These are phyloP conservation scores for Paraphaeosphaeria minitans DNA, from an alignment of 2,329 filamentous ascomycete species.

Conservation along the genomic window DNA sequence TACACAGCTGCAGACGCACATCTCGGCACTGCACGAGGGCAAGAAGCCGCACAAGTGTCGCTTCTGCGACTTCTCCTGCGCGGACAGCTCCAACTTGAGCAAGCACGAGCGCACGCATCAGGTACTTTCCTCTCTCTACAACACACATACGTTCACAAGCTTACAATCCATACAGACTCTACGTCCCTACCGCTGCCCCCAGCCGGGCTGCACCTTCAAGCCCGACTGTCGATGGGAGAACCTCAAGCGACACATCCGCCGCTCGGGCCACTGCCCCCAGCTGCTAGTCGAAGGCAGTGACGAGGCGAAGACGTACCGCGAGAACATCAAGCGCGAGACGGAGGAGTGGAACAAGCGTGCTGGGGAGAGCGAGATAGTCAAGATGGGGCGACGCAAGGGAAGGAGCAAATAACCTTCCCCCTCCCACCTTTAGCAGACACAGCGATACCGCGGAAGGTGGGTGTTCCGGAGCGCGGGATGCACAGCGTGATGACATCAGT, in stretches of 20 bases:
- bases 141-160: not conserved
- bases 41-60: constrained; percentile 47
- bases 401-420: not conserved
- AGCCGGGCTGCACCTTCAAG: constrained; percentile 45
- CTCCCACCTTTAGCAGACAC: not conserved
- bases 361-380: constrained; percentile 28
- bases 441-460: not conserved
- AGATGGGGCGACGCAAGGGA: constrained; percentile 30
- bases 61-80: constrained; percentile 47
- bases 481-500: not conserved
- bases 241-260: constrained; percentile 45
- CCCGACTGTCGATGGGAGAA: constrained; percentile 48
- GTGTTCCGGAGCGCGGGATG: not conserved
- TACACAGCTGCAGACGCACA: constrained; percentile 47
- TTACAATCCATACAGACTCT: constrained; percentile 29
- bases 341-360: constrained; percentile 39
- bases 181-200: constrained; percentile 44
- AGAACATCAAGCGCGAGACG: constrained; percentile 38
- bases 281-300: constrained; percentile 41
- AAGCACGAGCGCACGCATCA: constrained; percentile 47
- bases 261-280: constrained; percentile 43
- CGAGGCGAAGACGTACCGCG: constrained; percentile 41
- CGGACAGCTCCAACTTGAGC: constrained; percentile 43
- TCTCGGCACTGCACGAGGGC: constrained; percentile 42
- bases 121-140: constrained; percentile 16